Evolutionary conservation across 768 basidiomycete species (phyloP).

Genomic region (Thelephora aurantiotincta): DNA sequence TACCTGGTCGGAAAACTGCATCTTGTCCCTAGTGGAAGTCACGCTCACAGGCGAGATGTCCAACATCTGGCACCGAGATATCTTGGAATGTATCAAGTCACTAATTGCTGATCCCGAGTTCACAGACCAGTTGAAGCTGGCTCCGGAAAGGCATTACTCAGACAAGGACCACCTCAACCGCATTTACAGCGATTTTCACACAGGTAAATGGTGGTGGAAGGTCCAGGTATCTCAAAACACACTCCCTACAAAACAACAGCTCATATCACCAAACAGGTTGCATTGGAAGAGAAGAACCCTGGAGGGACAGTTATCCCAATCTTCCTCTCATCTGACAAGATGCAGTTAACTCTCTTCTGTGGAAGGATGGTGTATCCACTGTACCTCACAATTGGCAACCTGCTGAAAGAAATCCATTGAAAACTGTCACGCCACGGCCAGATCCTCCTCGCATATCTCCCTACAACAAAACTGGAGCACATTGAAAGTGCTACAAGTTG

Average conservation of each 20-base stretch:
- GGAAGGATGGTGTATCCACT: constrained; percentile 13
- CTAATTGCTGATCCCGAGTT: constrained; percentile 22
- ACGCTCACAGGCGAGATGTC: constrained; percentile 18
- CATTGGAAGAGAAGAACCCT: no score
- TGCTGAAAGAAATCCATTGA: constrained; percentile 12
- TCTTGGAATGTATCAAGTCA: constrained; percentile 21
- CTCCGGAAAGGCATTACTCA: background rate
- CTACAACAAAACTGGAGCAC: constrained; percentile 8
- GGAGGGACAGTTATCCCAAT: constrained; percentile 12
- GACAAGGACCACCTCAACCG: background rate
- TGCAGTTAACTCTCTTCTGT: constrained; percentile 11
- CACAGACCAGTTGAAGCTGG: constrained; percentile 2
- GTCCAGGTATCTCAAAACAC: background rate
- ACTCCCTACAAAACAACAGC: no score
- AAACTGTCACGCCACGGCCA: constrained; percentile 12
- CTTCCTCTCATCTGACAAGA: constrained; percentile 13
- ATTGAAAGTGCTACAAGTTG: constrained; percentile 10
- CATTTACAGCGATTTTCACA: no score
- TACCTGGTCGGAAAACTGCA: no score
- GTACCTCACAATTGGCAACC: constrained; percentile 16
- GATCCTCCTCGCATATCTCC: constrained; percentile 15
- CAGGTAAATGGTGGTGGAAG: no score
- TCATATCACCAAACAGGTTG: no score
- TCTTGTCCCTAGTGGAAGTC: no score
- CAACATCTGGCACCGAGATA: constrained; percentile 21